phyloP scores from a whole-genome alignment of 2,329 filamentous ascomycete species.

The Paecilomyces dactylethromorphus region DNA sequence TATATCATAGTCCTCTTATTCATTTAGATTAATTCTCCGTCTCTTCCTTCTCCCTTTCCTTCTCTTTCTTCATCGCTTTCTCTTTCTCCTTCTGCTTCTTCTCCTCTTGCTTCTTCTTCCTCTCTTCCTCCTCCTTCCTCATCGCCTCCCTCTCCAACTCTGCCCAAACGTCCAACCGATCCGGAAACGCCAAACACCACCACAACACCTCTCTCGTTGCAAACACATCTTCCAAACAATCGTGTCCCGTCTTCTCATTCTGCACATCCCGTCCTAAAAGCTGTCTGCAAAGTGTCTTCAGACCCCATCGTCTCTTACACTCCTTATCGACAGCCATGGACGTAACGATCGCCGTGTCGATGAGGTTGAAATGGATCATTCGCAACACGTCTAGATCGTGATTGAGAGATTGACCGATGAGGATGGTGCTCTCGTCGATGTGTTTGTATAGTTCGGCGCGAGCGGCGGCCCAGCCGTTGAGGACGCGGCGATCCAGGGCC shows the following conservation, averaged over 20 bases:
- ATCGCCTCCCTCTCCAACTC: background rate
- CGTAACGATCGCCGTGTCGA: constrained; percentile 41
- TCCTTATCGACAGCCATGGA: constrained; percentile 21
- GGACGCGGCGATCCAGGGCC: constrained; percentile 16
- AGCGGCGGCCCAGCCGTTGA: constrained; percentile 39
- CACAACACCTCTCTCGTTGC: constrained; percentile 45
- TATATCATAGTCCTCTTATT: too few relatives aligned
- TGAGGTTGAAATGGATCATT: constrained; percentile 35
- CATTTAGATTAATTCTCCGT: background rate
- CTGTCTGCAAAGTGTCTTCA: constrained; percentile 30
- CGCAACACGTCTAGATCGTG: constrained; percentile 41
- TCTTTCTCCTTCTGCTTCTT: background rate
- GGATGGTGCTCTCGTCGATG: constrained; percentile 39
- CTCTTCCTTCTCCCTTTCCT: background rate
- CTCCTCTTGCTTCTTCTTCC: background rate
- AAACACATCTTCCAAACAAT: constrained; percentile 45
- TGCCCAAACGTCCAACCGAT: constrained; percentile 30
- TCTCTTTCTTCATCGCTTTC: background rate
- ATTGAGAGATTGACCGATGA: constrained; percentile 44
- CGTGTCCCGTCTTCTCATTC: constrained; percentile 32
- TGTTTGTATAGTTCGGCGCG: constrained; percentile 36
- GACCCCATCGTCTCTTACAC: constrained; percentile 19
- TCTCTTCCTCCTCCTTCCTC: background rate
- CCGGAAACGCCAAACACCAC: constrained; percentile 37
- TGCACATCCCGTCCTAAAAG: constrained; percentile 33